phyloP scores from a whole-genome alignment of 2,329 filamentous ascomycete species.

The Venturia asperata region DNA sequence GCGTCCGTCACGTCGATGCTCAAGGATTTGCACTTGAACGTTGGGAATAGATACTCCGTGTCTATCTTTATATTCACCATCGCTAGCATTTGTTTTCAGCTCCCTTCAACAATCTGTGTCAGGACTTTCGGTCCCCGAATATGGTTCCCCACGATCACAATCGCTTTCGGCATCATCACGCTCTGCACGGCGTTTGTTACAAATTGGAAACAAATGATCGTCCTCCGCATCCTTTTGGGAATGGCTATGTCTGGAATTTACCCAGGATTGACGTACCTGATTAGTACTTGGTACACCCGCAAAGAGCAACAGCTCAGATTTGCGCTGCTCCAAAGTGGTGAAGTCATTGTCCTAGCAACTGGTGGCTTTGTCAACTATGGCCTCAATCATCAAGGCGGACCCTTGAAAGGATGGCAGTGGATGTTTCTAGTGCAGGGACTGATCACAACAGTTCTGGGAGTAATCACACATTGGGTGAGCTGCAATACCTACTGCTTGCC shows the following conservation, averaged over 20 bases:
- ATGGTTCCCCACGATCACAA: constrained; percentile 55
- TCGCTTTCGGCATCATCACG: constrained; percentile 44
- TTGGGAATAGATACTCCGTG: constrained; percentile 59
- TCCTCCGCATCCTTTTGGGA: constrained; percentile 46
- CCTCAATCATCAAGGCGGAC: constrained; percentile 54
- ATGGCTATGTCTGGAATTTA: constrained; percentile 49
- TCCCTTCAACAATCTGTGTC: constrained; percentile 61
- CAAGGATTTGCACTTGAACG: constrained; percentile 52
- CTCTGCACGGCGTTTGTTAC: constrained; percentile 44
- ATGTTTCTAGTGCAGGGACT: constrained; percentile 63
- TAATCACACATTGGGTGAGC: constrained; percentile 49
- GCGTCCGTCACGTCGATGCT: constrained; percentile 65
- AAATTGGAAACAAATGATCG: constrained; percentile 45
- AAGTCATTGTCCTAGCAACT: constrained; percentile 59
- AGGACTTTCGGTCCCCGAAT: constrained; percentile 56
- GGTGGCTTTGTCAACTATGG: constrained; percentile 62
- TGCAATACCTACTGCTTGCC: neutral
- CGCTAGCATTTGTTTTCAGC: constrained; percentile 58
- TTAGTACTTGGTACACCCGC: constrained; percentile 52
- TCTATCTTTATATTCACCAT: constrained; percentile 69
- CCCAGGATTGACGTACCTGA: constrained; percentile 49
- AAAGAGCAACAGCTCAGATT: constrained; percentile 59
- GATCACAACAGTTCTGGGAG: constrained; percentile 51
- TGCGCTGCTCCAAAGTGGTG: constrained; percentile 56
- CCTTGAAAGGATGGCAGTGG: constrained; percentile 58